Evolutionary conservation across 306 rosid species (phyloP).

Genomic region (Trifolium dubium): DNA sequence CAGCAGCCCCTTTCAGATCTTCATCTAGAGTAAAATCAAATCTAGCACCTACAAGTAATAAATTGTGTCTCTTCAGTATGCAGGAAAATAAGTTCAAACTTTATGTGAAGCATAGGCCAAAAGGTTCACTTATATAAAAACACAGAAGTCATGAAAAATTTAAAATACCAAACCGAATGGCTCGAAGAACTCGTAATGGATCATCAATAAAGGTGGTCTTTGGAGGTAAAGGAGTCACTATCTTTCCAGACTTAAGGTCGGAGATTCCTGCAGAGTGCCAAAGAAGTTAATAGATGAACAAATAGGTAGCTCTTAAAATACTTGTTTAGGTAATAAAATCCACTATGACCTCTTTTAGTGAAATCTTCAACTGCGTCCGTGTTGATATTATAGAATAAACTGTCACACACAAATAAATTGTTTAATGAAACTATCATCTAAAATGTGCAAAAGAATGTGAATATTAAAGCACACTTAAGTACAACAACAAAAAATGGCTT

Average conservation of each 20-base stretch:
- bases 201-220: conserved; percentile 90
- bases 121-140: conserved; percentile 21
- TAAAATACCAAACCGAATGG: conserved; percentile 83
- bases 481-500: not conserved
- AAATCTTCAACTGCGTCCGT: conserved; percentile 79
- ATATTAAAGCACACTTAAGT: conserved; percentile 2
- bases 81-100: conserved; percentile 21
- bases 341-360: conserved; percentile 74
- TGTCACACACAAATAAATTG: conserved; percentile 47
- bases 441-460: conserved; percentile 14
- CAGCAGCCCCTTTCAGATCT: conserved; percentile 85
- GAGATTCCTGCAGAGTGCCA: conserved; percentile 60
- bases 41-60: conserved; percentile 73
- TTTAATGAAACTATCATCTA: conserved; percentile 30
- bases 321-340: conserved; percentile 32
- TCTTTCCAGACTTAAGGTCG: conserved; percentile 81
- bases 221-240: conserved; percentile 90
- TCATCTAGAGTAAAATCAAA: conserved; percentile 76
- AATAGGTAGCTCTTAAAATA: conserved; percentile 31
- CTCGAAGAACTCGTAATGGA: conserved; percentile 91
- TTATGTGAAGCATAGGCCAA: conserved; percentile 5
- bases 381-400: conserved; percentile 92
- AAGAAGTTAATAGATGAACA: conserved; percentile 31
- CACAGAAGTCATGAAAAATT: not conserved
- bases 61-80: conserved; percentile 28